These are phyloP conservation scores for Calocera cornea DNA, from an alignment of 768 basidiomycete species.

Conservation along the genomic window DNA sequence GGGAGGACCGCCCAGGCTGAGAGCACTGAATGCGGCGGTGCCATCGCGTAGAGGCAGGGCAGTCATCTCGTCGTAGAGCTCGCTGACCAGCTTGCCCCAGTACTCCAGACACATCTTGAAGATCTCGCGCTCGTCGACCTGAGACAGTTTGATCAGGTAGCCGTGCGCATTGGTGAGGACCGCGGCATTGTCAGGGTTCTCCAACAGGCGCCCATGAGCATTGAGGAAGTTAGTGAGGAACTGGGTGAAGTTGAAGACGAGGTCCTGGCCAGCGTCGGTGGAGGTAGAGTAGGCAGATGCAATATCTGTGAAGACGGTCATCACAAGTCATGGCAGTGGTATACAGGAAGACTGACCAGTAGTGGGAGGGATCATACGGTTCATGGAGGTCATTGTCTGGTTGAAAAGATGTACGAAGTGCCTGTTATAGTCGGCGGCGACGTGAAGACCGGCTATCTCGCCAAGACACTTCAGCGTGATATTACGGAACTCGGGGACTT, in stretches of 20 bases:
- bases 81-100: constrained; percentile 90
- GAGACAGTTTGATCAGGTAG: constrained; percentile 96
- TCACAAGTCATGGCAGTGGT: constrained; percentile 1
- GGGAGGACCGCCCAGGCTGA: constrained; percentile 58
- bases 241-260: constrained; percentile 92
- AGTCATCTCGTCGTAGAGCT: constrained; percentile 95
- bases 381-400: constrained; percentile 95
- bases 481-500: constrained; percentile 93
- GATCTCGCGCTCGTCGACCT: constrained; percentile 95
- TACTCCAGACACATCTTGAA: constrained; percentile 99
- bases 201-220: constrained; percentile 84
- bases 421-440: constrained; percentile 91
- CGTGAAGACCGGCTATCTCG: constrained; percentile 87
- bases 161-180: constrained; percentile 91
- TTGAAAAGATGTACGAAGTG: constrained; percentile 97
- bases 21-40: constrained; percentile 73
- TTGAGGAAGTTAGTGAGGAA: constrained; percentile 95
- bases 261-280: constrained; percentile 85
- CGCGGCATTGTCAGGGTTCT: constrained; percentile 79
- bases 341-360: constrained; percentile 38
- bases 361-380: constrained; percentile 90
- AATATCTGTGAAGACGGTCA: constrained; percentile 38
- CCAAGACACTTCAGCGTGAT: constrained; percentile 92
- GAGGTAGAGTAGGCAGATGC: constrained; percentile 81
- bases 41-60: constrained; percentile 40